A percentile compares a stretch with the other conserved stretches of the same genome.
Evolutionary conservation across 495 filamentous ascomycete species (phyloP).

Genomic region (Lichina pygmaea): DNA sequence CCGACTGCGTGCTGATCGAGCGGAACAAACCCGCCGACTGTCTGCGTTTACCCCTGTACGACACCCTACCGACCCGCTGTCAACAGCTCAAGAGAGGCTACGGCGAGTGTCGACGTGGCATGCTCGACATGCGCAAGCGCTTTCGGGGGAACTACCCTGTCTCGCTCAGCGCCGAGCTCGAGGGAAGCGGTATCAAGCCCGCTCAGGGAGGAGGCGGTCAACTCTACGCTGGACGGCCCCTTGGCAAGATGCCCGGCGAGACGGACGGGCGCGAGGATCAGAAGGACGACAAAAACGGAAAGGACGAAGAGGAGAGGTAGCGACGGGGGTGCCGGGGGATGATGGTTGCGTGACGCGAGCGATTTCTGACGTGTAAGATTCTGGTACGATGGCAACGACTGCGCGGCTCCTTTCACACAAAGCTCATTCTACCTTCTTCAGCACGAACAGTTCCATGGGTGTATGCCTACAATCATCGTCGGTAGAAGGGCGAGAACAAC

Average conservation of each 20-base stretch:
- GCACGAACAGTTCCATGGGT: too few species aligned
- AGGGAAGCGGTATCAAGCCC: slow-evolving; percentile 19
- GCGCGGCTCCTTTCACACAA: too few species aligned
- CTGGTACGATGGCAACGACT: too few species aligned
- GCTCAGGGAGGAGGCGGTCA: slow-evolving; percentile 19
- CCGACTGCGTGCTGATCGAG: slow-evolving; percentile 80
- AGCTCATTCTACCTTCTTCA: too few species aligned
- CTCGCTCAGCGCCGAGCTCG: slow-evolving; percentile 30
- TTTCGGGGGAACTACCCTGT: slow-evolving; percentile 90
- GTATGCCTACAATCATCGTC: too few species aligned
- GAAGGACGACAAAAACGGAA: not conserved
- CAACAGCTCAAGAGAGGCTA: slow-evolving; percentile 85
- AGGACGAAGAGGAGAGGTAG: not conserved
- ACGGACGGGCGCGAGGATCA: slow-evolving; percentile 1
- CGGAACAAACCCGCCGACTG: slow-evolving; percentile 72
- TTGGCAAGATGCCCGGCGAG: slow-evolving; percentile 12
- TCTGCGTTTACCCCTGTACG: slow-evolving; percentile 47
- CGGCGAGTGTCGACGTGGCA: slow-evolving; percentile 79
- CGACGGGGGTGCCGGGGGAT: too few species aligned
- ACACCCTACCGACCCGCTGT: slow-evolving; percentile 60
- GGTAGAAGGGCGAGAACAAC: too few species aligned
- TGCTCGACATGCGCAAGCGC: slow-evolving; percentile 96
- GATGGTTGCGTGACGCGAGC: too few species aligned
- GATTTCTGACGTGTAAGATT: too few species aligned
- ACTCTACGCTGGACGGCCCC: slow-evolving; percentile 58